Conservation (phyloP, 441 rosid species). For the Mallotus repandus region DNA sequence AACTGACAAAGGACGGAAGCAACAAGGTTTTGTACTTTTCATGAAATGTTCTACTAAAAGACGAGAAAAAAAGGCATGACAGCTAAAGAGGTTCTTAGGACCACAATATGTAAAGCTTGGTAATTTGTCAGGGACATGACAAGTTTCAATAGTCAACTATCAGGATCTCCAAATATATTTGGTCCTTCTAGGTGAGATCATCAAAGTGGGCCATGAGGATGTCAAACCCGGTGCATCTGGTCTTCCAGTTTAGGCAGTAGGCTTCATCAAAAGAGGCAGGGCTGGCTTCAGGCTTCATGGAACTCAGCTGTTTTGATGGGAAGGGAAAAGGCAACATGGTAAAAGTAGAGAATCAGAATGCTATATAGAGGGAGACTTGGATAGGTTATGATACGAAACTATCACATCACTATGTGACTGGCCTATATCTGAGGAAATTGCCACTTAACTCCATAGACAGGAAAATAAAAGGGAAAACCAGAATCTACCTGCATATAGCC, state of each 20-base stretch:
- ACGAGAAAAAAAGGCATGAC: constrained; percentile 44
- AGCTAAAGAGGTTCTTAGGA: constrained; percentile 64
- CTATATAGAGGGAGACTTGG: constrained; percentile 51
- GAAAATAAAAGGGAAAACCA: constrained; percentile 23
- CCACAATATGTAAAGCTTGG: constrained; percentile 57
- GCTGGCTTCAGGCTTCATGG: constrained; percentile 94
- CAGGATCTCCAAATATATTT: constrained; percentile 48
- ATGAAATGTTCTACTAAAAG: constrained; percentile 38
- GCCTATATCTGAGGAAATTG: constrained; percentile 33
- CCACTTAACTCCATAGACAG: constrained; percentile 27
- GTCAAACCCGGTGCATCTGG: constrained; percentile 77
- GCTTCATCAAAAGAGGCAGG: constrained; percentile 76
- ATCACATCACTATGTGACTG: constrained; percentile 26
- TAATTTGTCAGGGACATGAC: constrained; percentile 58
- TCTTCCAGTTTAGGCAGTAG: constrained; percentile 81
- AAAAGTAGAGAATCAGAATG: constrained; percentile 71
- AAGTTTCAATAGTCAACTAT: constrained; percentile 37
- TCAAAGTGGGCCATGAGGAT: constrained; percentile 69
- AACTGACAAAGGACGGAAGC: constrained; percentile 41
- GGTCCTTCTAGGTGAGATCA: constrained; percentile 77
- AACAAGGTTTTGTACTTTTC: constrained; percentile 43
- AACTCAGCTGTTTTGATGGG: constrained; percentile 84
- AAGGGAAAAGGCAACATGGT: constrained; percentile 72
- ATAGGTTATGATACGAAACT: constrained; percentile 51
- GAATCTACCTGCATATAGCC: constrained; percentile 51